Percentiles rank a stretch among this genome's conserved stretches.
Conservation (phyloP, 2,329 filamentous ascomycete genomes). For the Verticillium dahliae region DNA sequence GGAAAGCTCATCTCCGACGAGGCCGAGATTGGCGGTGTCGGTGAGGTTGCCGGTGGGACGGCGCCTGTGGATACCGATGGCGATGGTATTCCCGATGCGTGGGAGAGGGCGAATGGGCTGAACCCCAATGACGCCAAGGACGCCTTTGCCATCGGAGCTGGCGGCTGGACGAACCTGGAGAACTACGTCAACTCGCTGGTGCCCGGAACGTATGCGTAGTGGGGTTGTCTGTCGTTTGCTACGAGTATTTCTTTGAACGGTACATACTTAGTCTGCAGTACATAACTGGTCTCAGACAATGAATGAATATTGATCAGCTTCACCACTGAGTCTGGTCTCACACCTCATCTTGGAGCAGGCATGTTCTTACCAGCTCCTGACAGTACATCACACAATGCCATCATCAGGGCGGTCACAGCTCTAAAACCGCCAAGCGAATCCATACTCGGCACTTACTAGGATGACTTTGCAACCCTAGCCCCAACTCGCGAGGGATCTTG, state of each 20-base stretch:
- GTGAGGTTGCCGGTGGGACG: conserved; percentile 28
- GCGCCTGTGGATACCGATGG: conserved; percentile 36
- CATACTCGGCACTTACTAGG: too few species aligned
- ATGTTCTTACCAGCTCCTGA: too few species aligned
- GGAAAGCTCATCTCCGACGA: conserved; percentile 40
- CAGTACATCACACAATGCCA: too few species aligned
- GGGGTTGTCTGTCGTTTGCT: not conserved
- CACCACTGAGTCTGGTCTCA: too few species aligned
- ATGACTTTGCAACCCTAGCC: too few species aligned
- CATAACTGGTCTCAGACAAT: not conserved
- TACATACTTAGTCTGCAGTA: not conserved
- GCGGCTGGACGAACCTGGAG: conserved; percentile 40
- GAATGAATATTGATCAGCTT: too few species aligned
- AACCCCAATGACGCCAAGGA: conserved; percentile 30
- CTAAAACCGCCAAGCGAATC: too few species aligned
- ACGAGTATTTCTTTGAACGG: not conserved
- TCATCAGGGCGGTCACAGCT: too few species aligned
- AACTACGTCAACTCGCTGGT: conserved; percentile 44
- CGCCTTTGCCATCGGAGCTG: conserved; percentile 30
- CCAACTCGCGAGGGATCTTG: too few species aligned
- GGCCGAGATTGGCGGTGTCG: conserved; percentile 32
- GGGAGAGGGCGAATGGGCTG: conserved; percentile 35
- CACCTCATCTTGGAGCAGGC: too few species aligned
- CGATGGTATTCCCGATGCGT: conserved; percentile 43
- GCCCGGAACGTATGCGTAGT: conserved; percentile 6